A percentile compares a stretch with the other conserved stretches of the same genome.
Conservation (phyloP, 768 basidiomycete species). For the Russula ochroleuca region DNA sequence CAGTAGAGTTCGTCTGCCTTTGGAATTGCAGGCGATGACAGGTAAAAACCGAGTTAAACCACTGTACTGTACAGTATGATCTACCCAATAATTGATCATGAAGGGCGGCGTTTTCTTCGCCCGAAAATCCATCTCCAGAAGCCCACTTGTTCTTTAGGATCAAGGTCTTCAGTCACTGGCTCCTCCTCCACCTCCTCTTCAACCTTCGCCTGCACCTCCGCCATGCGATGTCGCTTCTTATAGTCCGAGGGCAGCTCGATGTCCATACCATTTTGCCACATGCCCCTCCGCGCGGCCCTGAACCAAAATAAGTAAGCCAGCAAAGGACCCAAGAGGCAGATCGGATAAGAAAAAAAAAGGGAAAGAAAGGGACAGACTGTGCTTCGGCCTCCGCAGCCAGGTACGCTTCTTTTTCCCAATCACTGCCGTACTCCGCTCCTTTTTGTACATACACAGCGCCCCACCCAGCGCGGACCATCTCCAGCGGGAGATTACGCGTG, state of each 20-base stretch:
- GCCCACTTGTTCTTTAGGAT: background rate
- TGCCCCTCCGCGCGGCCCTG: constrained; percentile 35
- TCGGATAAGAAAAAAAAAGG: background rate
- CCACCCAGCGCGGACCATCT: constrained; percentile 80
- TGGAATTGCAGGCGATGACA: too few species aligned
- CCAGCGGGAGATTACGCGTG: constrained; percentile 41
- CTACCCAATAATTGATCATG: background rate
- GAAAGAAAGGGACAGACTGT: constrained; percentile 44
- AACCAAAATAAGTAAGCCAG: background rate
- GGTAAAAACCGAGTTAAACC: too few species aligned
- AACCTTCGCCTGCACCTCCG: background rate
- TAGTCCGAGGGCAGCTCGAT: constrained; percentile 44
- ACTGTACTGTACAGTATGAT: too few species aligned
- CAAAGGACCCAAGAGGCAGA: background rate
- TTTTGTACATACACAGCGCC: constrained; percentile 70
- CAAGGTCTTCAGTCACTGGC: background rate
- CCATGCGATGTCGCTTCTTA: constrained; percentile 36
- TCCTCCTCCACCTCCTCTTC: background rate
- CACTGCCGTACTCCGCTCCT: constrained; percentile 80
- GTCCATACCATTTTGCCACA: constrained; percentile 37
- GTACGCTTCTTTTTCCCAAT: constrained; percentile 60
- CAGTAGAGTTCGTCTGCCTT: too few species aligned
- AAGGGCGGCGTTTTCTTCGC: background rate
- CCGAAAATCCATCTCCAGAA: background rate
- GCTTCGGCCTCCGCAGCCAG: constrained; percentile 59